Conservation (phyloP, 306 rosid species). For the Cucurbita argyrosperma region DNA sequence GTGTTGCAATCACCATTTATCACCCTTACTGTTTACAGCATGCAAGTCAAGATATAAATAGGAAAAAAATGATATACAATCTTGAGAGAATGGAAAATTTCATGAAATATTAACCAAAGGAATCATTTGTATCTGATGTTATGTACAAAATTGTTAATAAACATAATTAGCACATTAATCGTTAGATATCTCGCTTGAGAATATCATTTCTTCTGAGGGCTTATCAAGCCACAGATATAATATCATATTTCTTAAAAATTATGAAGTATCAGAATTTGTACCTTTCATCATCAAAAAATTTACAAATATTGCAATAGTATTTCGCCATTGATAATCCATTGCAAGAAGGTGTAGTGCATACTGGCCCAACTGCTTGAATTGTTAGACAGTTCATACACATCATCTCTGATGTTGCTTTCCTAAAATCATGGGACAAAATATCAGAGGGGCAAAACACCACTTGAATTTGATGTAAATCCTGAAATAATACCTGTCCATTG, state of each 20-base stretch:
- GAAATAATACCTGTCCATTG: conserved; percentile 79
- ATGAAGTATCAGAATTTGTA: conserved; percentile 9
- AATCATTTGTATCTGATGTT: neutral
- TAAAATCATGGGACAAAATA: conserved; percentile 22
- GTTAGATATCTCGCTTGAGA: neutral
- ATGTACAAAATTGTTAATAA: neutral
- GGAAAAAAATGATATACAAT: neutral
- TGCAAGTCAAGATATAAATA: neutral
- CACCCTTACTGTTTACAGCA: neutral
- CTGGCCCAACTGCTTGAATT: conserved; percentile 74
- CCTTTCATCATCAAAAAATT: conserved; percentile 98
- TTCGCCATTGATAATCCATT: conserved; percentile 75
- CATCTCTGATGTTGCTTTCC: conserved; percentile 89
- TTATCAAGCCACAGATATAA: neutral
- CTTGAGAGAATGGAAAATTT: neutral
- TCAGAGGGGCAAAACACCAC: conserved; percentile 12
- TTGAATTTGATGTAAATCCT: conserved; percentile 5
- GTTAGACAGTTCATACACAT: conserved; percentile 84
- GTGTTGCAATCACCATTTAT: neutral
- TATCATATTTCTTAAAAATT: neutral
- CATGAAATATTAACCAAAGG: neutral
- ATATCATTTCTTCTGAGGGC: neutral
- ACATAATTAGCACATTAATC: neutral
- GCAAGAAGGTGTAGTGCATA: conserved; percentile 76
- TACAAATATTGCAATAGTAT: conserved; percentile 81